Base-by-base conservation (phyloP, 805 yeast genomes). In the Metschnikowia gelsemii region DNA sequence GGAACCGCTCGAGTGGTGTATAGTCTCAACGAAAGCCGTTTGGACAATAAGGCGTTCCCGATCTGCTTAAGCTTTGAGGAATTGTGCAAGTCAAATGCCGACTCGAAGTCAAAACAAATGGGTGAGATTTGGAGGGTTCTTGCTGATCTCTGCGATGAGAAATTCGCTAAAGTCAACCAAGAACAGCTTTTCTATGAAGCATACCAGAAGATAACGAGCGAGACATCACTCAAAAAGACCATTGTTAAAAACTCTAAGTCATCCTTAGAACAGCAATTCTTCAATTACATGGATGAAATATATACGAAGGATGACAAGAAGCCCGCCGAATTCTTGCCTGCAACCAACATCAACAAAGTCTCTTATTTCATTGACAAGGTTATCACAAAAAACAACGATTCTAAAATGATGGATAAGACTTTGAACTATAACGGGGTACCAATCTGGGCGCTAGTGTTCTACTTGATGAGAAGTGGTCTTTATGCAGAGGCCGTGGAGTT, bases 371-470 rank as follows among this genome's bases (percentile, higher is more conserved):
- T 70, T 31, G 56, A 68, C 45, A 63, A 64, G 40, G 56, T 70
- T 17, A 58, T 68, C 28, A 46, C 57, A 35, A 64, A 61, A 40
- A 65, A 66, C 47, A 54, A 56, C 37, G 43, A 54, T 19, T 62
- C 61, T 16, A 42, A 41, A 8, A 47, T 60, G 29, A 49, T 53
- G 45, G 56, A 57, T n/a, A 61, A 61, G 41, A 68, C 73, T 1
- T 55, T 68, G 42, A 56, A 56, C 40, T 81, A 88, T 18, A 90
- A 91, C 62, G 89, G 89, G 13, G 70, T 78, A 1, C 98, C 98
- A 8, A 78, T 93, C n/a, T 91, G 99, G 99, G 96, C 96, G 0
- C 66, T 88, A 27, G 65, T 93, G 8, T 93, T 84, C 59, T 91
- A 87, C 62, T 69, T 91, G 47, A 61, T 93, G 38, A 80, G 99